Conservation (phyloP, 345 rosid genomes). For the Stellera chamaejasme region DNA sequence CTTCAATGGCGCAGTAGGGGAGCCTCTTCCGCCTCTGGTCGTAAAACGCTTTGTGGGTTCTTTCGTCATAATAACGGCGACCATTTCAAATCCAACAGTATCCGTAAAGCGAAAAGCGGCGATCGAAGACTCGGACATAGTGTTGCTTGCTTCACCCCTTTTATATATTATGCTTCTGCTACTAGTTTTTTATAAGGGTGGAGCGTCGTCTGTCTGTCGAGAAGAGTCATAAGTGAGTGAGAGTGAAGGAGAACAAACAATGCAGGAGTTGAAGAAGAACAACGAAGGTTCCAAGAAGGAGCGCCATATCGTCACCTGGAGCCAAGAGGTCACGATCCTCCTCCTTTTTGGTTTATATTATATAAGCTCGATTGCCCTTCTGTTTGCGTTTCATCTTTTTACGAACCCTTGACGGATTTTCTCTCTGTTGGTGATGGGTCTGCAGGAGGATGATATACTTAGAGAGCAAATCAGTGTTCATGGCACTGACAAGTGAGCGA, state of each 20-base stretch:
- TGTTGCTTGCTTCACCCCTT: slow-evolving; percentile 17
- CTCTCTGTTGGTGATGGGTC: slow-evolving; percentile 4
- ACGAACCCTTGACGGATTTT: slow-evolving; percentile 16
- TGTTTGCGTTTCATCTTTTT: slow-evolving; percentile 6
- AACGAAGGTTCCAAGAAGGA: slow-evolving; percentile 79
- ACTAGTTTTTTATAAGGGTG: slow-evolving; percentile 47
- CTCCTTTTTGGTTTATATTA: slow-evolving; percentile 6
- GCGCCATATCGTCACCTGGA: slow-evolving; percentile 77
- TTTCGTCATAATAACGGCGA: slow-evolving; percentile 14
- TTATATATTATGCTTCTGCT: slow-evolving; percentile 20
- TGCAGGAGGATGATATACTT: slow-evolving; percentile 92
- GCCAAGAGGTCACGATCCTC: slow-evolving; percentile 42
- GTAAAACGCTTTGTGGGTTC: slow-evolving; percentile 17
- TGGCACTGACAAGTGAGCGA: slow-evolving; percentile 83
- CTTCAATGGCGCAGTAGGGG: slow-evolving; percentile 4
- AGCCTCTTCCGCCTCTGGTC: slow-evolving; percentile 2
- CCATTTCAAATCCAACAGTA: slow-evolving; percentile 45
- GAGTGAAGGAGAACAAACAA: slow-evolving; percentile 7
- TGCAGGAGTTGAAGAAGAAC: slow-evolving; percentile 54
- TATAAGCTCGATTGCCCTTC: slow-evolving; percentile 1
- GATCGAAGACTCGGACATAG: slow-evolving; percentile 12
- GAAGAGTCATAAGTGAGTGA: not conserved
- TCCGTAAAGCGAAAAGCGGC: slow-evolving; percentile 10
- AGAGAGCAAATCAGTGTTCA: slow-evolving; percentile 66
- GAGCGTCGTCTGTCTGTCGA: slow-evolving; percentile 34